These are phyloP conservation scores for Ensete ventricosum DNA, from an alignment of 176 grass and related monocot genomes.

Conservation along the genomic window DNA sequence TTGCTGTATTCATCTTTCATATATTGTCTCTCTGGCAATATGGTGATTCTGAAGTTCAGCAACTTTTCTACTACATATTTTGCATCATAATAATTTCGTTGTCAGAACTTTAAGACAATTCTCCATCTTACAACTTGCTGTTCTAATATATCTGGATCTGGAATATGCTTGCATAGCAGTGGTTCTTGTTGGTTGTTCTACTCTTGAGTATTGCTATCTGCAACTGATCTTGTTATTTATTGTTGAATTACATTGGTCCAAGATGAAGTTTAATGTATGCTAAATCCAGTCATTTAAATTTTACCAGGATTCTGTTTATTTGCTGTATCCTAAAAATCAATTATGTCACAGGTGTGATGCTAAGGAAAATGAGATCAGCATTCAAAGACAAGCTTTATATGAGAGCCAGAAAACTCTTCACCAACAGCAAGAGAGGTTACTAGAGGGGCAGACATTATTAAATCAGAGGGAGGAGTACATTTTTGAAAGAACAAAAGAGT, in stretches of 20 bases:
- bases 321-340: conserved; percentile 5
- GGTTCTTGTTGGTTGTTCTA: not conserved
- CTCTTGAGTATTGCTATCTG: not conserved
- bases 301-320: not conserved
- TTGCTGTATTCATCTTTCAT: not conserved
- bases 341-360: conserved; percentile 40
- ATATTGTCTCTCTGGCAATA: not conserved
- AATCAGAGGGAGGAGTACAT: conserved; percentile 70
- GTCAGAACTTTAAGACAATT: not conserved
- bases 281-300: not conserved
- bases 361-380: conserved; percentile 67
- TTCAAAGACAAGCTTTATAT: conserved; percentile 49
- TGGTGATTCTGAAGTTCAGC: not conserved
- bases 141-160: not conserved
- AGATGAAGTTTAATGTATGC: not conserved
- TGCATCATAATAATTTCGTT: not conserved
- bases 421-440: conserved; percentile 52
- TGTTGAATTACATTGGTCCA: not conserved
- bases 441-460: conserved; percentile 53
- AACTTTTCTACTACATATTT: not conserved
- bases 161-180: not conserved
- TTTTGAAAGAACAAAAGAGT: conserved; percentile 47
- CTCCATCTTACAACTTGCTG: no score
- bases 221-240: not conserved
- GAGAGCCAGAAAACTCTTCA: conserved; percentile 65